phyloP scores from a whole-genome alignment of 441 rosid genomes.

The Hura crepitans region DNA sequence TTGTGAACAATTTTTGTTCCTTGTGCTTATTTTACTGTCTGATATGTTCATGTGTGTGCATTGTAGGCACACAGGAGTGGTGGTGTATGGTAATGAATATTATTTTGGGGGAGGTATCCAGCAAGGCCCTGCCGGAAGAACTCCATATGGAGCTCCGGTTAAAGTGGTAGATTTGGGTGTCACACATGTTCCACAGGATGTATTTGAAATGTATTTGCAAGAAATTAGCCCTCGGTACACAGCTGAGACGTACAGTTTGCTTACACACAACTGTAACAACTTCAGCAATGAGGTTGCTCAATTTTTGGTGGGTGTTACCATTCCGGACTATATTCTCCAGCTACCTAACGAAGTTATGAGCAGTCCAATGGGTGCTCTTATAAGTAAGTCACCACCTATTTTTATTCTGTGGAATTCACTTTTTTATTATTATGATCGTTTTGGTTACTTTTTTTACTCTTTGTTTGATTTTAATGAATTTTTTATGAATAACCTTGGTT shows the following conservation, averaged over 20 bases:
- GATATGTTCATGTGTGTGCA: slow-evolving; percentile 8
- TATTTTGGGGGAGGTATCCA: slow-evolving; percentile 92
- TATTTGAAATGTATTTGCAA: slow-evolving; percentile 74
- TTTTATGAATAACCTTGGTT: neutral
- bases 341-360: slow-evolving; percentile 81
- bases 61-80: slow-evolving; percentile 87
- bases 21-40: neutral
- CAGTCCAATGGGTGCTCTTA: slow-evolving; percentile 91
- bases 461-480: neutral
- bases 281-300: slow-evolving; percentile 87
- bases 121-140: slow-evolving; percentile 49
- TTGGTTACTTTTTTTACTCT: neutral
- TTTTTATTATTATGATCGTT: neutral
- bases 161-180: slow-evolving; percentile 69
- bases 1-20: too few relatives aligned
- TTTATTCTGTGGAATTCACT: neutral
- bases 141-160: slow-evolving; percentile 77
- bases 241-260: slow-evolving; percentile 70
- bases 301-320: slow-evolving; percentile 69
- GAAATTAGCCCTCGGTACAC: slow-evolving; percentile 88
- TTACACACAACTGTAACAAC: slow-evolving; percentile 89
- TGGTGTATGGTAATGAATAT: slow-evolving; percentile 75
- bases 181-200: slow-evolving; percentile 77
- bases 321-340: slow-evolving; percentile 80
- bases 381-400: slow-evolving; percentile 50